Conservation (phyloP, 108 stramenopile species). For the Fistulifera pelliculosa region DNA sequence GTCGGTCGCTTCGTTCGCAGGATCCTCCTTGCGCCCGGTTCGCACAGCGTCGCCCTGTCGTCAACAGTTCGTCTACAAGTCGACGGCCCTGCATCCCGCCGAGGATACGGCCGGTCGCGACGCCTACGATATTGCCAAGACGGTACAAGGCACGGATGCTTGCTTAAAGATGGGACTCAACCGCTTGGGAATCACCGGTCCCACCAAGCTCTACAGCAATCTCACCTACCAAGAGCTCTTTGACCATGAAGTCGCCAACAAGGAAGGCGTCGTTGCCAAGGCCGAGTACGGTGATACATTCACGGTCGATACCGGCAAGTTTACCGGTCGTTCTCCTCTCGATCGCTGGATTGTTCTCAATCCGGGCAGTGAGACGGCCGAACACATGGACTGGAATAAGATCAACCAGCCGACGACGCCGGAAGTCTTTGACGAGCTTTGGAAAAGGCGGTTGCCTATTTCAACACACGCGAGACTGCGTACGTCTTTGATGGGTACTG, state of each 20-base stretch:
- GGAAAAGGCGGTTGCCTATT: slow-evolving; percentile 84
- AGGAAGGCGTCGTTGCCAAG: slow-evolving; percentile 78
- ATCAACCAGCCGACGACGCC: slow-evolving; percentile 89
- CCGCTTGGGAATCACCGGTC: slow-evolving; percentile 68
- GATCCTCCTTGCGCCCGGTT: too few relatives aligned
- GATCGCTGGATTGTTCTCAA: slow-evolving; percentile 90
- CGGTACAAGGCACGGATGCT: slow-evolving; percentile 57
- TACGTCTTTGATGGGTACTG: slow-evolving; percentile 93
- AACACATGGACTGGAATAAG: slow-evolving; percentile 89
- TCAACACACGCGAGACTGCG: slow-evolving; percentile 77
- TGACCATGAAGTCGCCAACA: slow-evolving; percentile 86
- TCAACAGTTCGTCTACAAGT: neutral
- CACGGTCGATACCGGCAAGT: slow-evolving; percentile 93
- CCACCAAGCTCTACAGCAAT: slow-evolving; percentile 79
- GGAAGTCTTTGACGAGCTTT: slow-evolving; percentile 92
- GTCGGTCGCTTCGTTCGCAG: too few relatives aligned
- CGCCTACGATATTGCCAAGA: slow-evolving; percentile 65
- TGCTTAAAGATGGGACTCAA: slow-evolving; percentile 63
- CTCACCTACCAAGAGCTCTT: slow-evolving; percentile 88
- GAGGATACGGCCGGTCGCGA: slow-evolving; percentile 29
- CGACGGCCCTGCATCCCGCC: neutral
- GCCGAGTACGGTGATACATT: slow-evolving; percentile 87
- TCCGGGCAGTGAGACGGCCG: slow-evolving; percentile 55
- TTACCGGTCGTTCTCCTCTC: slow-evolving; percentile 95
- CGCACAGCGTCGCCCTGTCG: too few relatives aligned